Conservation (phyloP, 306 rosid species). For the Psophocarpus tetragonolobus region DNA sequence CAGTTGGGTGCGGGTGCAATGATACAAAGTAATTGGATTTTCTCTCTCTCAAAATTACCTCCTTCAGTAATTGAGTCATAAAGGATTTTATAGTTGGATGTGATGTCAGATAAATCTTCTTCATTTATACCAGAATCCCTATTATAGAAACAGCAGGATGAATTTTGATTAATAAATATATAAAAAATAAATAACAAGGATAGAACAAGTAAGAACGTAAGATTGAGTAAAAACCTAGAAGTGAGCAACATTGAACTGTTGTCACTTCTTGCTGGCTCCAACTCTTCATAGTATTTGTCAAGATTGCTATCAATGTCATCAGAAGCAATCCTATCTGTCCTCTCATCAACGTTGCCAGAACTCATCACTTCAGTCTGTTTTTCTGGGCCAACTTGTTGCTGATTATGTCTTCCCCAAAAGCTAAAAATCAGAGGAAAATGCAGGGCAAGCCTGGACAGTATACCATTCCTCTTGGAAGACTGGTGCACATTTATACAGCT, state of each 20-base stretch:
- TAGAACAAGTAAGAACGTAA: neutral
- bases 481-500: slow-evolving; percentile 48
- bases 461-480: slow-evolving; percentile 55
- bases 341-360: slow-evolving; percentile 38
- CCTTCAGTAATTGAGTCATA: slow-evolving; percentile 49
- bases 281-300: slow-evolving; percentile 34
- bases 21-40: neutral
- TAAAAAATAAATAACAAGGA: neutral
- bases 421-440: slow-evolving; percentile 70
- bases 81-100: slow-evolving; percentile 39
- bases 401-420: slow-evolving; percentile 55
- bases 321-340: slow-evolving; percentile 35
- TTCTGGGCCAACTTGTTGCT: slow-evolving; percentile 36
- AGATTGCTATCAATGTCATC: slow-evolving; percentile 41
- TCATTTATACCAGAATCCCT: slow-evolving; percentile 51
- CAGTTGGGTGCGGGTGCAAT: slow-evolving; percentile 2
- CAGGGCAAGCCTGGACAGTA: slow-evolving; percentile 70
- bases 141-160: slow-evolving; percentile 18
- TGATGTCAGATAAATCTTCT: slow-evolving; percentile 45
- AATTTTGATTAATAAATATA: neutral
- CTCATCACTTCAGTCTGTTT: slow-evolving; percentile 39
- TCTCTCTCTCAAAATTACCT: slow-evolving; percentile 35
- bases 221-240: slow-evolving; percentile 55
- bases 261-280: slow-evolving; percentile 31
- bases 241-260: slow-evolving; percentile 38